Conservation (phyloP, 805 yeast genomes). For the Starmerella etchellsii region DNA sequence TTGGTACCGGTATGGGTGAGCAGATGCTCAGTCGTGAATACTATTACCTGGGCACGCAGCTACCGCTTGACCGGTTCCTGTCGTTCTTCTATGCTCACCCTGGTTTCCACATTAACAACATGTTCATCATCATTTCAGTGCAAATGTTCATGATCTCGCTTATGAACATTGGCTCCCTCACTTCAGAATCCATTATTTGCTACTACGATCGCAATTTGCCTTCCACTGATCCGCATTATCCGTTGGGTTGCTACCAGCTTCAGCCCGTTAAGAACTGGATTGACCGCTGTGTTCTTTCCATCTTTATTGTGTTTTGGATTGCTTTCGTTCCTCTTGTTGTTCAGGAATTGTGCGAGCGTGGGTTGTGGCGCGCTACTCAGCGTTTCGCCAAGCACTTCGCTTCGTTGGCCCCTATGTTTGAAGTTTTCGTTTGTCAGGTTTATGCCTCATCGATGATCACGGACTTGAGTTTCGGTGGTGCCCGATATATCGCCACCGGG, state of each 20-base stretch:
- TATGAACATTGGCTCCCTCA: slow-evolving; percentile 66
- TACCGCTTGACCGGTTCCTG: slow-evolving; percentile 78
- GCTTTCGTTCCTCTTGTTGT: slow-evolving; percentile 78
- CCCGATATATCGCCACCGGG: slow-evolving; percentile 83
- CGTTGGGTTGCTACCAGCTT: slow-evolving; percentile 75
- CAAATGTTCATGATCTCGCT: slow-evolving; percentile 72
- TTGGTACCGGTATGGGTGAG: slow-evolving; percentile 98
- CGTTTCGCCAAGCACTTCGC: slow-evolving; percentile 64
- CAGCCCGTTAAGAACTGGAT: slow-evolving; percentile 87
- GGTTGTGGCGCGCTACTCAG: slow-evolving; percentile 56
- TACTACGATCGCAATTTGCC: slow-evolving; percentile 52
- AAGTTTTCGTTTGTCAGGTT: slow-evolving; percentile 88
- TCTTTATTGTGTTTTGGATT: slow-evolving; percentile 84
- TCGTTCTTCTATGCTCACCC: slow-evolving; percentile 96
- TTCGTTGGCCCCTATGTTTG: slow-evolving; percentile 82
- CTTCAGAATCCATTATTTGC: slow-evolving; percentile 60
- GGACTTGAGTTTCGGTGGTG: slow-evolving; percentile 82
- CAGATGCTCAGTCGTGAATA: slow-evolving; percentile 86
- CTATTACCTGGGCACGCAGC: slow-evolving; percentile 75
- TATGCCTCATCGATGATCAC: slow-evolving; percentile 66
- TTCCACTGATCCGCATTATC: slow-evolving; percentile 57
- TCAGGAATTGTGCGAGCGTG: slow-evolving; percentile 81
- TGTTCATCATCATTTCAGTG: slow-evolving; percentile 77
- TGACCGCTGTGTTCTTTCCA: slow-evolving; percentile 71
- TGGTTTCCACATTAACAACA: slow-evolving; percentile 85